A percentile compares a stretch with the other conserved stretches of the same genome.
Evolutionary conservation across 1,284 basidiomycete genomes (phyloP).

Genomic region (Ganoderma boninense): DNA sequence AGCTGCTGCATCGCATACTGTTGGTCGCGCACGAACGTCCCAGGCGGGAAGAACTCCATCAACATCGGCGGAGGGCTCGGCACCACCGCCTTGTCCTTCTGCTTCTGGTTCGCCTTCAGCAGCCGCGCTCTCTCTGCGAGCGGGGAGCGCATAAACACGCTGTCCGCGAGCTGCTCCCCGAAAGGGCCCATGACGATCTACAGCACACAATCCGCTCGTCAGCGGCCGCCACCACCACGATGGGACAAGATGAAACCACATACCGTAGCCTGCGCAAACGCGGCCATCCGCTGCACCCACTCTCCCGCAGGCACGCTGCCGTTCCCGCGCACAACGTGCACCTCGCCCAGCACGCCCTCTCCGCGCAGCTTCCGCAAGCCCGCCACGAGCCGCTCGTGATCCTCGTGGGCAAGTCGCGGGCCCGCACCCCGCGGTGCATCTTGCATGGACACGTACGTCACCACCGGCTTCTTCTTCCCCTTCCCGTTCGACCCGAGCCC

Average conservation of each 20-base stretch:
- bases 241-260: slow-evolving; percentile 34
- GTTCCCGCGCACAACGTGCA: slow-evolving; percentile 71
- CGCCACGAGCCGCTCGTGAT: slow-evolving; percentile 61
- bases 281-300: slow-evolving; percentile 69
- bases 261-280: slow-evolving; percentile 79
- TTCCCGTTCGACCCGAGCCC: slow-evolving; percentile 28
- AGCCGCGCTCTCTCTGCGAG: slow-evolving; percentile 1
- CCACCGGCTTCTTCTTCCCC: slow-evolving; percentile 52
- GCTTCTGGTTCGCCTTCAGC: slow-evolving; percentile 26
- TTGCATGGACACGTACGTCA: slow-evolving; percentile 80
- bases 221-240: neutral
- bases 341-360: slow-evolving; percentile 65
- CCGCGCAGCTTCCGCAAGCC: slow-evolving; percentile 61
- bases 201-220: neutral
- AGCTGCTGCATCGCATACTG: slow-evolving; percentile 69
- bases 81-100: slow-evolving; percentile 11
- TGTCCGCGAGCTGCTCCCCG: slow-evolving; percentile 76
- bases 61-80: slow-evolving; percentile 42
- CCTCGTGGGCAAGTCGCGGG: slow-evolving; percentile 51
- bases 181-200: slow-evolving; percentile 80
- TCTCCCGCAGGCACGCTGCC: slow-evolving; percentile 42
- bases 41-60: slow-evolving; percentile 84
- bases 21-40: slow-evolving; percentile 77
- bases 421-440: slow-evolving; percentile 55
- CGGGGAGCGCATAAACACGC: slow-evolving; percentile 74